These are phyloP conservation scores for Botryosphaeria dothidea DNA, from an alignment of 2,329 filamentous ascomycete species.

Conservation along the genomic window DNA sequence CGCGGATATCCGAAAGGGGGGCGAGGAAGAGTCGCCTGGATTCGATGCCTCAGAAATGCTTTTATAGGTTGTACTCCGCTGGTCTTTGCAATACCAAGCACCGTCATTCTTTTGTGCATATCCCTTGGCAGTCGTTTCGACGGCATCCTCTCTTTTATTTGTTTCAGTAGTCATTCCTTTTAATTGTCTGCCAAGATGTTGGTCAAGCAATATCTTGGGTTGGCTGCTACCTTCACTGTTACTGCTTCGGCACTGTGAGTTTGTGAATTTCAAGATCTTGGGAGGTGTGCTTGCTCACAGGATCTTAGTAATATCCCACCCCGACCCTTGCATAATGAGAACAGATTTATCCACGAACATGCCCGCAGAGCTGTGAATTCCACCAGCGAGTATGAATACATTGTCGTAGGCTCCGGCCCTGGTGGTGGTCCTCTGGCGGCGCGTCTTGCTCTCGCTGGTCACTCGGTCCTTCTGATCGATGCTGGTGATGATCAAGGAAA, in stretches of 20 bases:
- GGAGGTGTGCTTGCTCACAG: background rate
- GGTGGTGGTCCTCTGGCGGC: conserved; percentile 61
- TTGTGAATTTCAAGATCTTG: background rate
- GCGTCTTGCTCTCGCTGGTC: conserved; percentile 59
- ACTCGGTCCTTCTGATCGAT: conserved; percentile 61
- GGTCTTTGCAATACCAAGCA: background rate
- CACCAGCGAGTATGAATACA: conserved; percentile 55
- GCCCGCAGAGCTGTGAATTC: background rate
- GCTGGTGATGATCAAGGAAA: conserved; percentile 60
- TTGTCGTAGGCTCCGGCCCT: conserved; percentile 62
- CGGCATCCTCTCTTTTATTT: background rate
- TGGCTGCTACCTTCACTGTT: background rate
- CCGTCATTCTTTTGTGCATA: background rate
- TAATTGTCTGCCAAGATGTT: background rate
- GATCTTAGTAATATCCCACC: background rate
- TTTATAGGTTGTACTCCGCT: background rate
- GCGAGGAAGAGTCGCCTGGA: background rate
- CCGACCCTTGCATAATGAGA: background rate
- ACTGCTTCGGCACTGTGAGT: background rate
- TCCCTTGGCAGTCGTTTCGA: background rate
- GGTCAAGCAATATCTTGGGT: background rate
- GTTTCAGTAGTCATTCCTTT: background rate
- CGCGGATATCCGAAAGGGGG: background rate
- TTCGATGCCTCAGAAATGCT: background rate
- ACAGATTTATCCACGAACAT: background rate